Conservation (phyloP, 108 stramenopile genomes). For the Nannochloropsis gaditana region DNA sequence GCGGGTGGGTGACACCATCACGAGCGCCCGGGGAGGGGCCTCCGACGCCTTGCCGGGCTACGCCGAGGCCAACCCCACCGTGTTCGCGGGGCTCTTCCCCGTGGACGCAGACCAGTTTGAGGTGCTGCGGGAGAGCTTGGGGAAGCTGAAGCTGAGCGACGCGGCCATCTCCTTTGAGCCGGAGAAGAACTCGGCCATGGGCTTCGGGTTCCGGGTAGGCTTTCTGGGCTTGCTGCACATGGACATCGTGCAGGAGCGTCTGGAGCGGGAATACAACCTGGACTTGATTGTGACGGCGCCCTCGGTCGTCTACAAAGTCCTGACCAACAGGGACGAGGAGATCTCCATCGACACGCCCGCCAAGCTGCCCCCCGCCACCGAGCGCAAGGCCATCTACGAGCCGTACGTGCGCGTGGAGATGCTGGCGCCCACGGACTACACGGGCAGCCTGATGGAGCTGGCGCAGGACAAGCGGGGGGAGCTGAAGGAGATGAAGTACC, state of each 20-base stretch:
- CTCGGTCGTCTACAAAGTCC: slow-evolving; percentile 80
- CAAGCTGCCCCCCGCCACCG: slow-evolving; percentile 78
- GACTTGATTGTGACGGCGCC: slow-evolving; percentile 94
- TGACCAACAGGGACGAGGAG: slow-evolving; percentile 34
- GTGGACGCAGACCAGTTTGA: slow-evolving; percentile 48
- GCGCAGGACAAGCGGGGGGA: slow-evolving; percentile 49
- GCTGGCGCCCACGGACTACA: slow-evolving; percentile 53
- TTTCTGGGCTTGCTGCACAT: slow-evolving; percentile 96
- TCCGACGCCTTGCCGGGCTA: slow-evolving; percentile 41
- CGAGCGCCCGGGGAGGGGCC: slow-evolving; percentile 29
- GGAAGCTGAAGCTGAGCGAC: slow-evolving; percentile 54
- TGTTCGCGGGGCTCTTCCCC: slow-evolving; percentile 56
- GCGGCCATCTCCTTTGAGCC: slow-evolving; percentile 51
- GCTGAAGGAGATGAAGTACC: slow-evolving; percentile 54
- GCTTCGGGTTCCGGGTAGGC: slow-evolving; percentile 80
- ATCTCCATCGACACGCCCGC: slow-evolving; percentile 74
- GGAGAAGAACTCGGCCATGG: slow-evolving; percentile 51
- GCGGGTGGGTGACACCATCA: slow-evolving; percentile 77
- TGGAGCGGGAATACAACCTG: slow-evolving; percentile 59
- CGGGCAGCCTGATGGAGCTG: slow-evolving; percentile 52
- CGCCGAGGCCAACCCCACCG: slow-evolving; percentile 67
- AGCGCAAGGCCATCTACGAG: slow-evolving; percentile 59
- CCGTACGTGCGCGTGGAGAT: slow-evolving; percentile 66
- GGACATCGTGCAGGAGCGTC: slow-evolving; percentile 91
- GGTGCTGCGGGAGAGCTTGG: slow-evolving; percentile 48